A percentile compares a stretch with the other conserved stretches of the same genome.
phyloP scores from a whole-genome alignment of 257 asterid genomes.

The Plantago ovata region DNA sequence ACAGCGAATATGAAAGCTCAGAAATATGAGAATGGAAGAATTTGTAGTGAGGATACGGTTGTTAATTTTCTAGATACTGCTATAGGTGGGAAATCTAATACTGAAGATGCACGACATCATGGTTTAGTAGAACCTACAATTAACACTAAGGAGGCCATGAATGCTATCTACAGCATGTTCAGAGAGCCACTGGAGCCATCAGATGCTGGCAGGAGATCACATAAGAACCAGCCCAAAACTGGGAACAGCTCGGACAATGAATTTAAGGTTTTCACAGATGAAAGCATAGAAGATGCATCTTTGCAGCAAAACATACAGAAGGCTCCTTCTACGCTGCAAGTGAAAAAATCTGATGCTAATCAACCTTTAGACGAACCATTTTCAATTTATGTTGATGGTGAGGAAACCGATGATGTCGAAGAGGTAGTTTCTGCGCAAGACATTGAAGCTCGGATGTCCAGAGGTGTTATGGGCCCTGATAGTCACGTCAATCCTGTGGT shows the following conservation, averaged over 20 bases:
- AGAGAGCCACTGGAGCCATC: conserved; percentile 72
- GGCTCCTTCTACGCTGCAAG: conserved; percentile 23
- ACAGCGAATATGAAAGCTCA: conserved; percentile 24
- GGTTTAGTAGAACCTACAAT: conserved; percentile 90
- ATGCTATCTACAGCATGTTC: conserved; percentile 82
- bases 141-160: conserved; percentile 82
- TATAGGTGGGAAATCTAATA: conserved; percentile 58
- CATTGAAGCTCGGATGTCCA: conserved; percentile 17
- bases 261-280: conserved; percentile 44
- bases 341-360: conserved; percentile 23
- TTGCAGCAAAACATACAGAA: conserved; percentile 27
- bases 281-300: conserved; percentile 29
- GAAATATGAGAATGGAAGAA: conserved; percentile 26
- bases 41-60: conserved; percentile 42
- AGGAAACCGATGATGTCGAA: conserved; percentile 38
- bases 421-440: conserved; percentile 28
- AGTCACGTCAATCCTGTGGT: conserved; percentile 29
- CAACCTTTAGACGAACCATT: conserved; percentile 46
- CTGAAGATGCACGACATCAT: conserved; percentile 86
- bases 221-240: conserved; percentile 31
- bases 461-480: conserved; percentile 4
- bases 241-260: conserved; percentile 31
- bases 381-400: conserved; percentile 66
- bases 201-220: conserved; percentile 32
- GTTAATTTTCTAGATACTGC: conserved; percentile 72